A percentile compares a stretch with the other conserved stretches of the same genome.
Conservation (phyloP, 768 basidiomycete genomes). For the Tulasnella sp. region DNA sequence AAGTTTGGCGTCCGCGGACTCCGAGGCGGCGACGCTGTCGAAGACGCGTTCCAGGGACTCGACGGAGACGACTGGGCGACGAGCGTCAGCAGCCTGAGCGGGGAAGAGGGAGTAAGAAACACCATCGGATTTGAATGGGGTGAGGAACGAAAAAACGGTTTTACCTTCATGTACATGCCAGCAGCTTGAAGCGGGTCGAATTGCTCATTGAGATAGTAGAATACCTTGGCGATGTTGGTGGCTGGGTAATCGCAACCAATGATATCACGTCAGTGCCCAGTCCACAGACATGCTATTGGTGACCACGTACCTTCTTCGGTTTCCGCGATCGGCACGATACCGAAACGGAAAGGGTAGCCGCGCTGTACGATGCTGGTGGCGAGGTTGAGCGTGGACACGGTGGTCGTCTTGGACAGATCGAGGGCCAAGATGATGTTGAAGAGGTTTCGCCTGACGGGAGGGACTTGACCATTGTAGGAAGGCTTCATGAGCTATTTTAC, state of each 20-base stretch:
- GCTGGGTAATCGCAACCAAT: not conserved
- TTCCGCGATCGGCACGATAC: conserved; percentile 71
- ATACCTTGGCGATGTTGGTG: conserved; percentile 63
- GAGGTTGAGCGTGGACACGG: conserved; percentile 62
- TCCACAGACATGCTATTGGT: not conserved
- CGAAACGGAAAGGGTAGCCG: conserved; percentile 75
- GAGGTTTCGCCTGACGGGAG: conserved; percentile 67
- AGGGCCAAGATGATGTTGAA: conserved; percentile 78
- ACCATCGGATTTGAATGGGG: not conserved
- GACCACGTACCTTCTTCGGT: conserved; percentile 43
- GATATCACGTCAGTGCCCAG: not conserved
- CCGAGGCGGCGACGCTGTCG: conserved; percentile 33
- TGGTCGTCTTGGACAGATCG: conserved; percentile 64
- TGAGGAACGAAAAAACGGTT: conserved; percentile 26
- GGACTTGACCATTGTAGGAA: conserved; percentile 74
- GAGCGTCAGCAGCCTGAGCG: conserved; percentile 31
- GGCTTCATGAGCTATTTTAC: conserved; percentile 68
- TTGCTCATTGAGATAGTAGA: conserved; percentile 60
- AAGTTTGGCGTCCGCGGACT: conserved; percentile 20
- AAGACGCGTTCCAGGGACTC: conserved; percentile 9
- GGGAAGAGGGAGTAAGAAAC: conserved; percentile 4
- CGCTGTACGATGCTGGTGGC: conserved; percentile 47
- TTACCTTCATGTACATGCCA: conserved; percentile 55
- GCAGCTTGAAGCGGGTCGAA: conserved; percentile 63
- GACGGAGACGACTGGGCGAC: conserved; percentile 32